Base-by-base conservation (phyloP, 176 grass and related monocot species). In the Cymbopogon citratus region DNA sequence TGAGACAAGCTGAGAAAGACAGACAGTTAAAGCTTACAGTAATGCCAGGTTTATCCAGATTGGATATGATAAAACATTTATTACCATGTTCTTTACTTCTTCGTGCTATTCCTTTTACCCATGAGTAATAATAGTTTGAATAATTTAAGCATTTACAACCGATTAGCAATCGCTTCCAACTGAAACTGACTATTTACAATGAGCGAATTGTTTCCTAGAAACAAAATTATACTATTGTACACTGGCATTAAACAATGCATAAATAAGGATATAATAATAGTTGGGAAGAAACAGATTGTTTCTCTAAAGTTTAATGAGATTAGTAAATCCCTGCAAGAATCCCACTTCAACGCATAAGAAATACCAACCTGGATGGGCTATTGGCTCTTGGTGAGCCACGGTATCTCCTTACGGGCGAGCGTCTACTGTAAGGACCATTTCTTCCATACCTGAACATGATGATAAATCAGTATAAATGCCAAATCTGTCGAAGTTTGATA, bases 351-450 rank as follows among this genome's bases (percentile, higher is more conserved):
- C 35, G 21, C 27, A 75, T 81, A 76, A 71, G 46, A 84, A 74
- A 76, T 29, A 89, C 67, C 36, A 81, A 94, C 92, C 92, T 91
- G 62, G 57, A 73, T 64, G 92, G 87, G 69, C 89, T 94, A 81
- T 34, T 73, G 9, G 73, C 78, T 80, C 89, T 89, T 77, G 87
- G 70, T 10, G 85, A 87, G 40, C 70, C 81, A 77, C 9, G 64
- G 31, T 91, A 94, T 66, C 81, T 87, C 52, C 78, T 89, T 85
- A 73, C 63, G 28, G 89, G 89, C 0, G 85, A 90, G 13, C 78
- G 89, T 59, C 80, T 71, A 51, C 59, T 27, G 34, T 91, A 91
- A 61, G 70, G 83, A 80, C 81, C 78, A 63, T 76, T 81, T 73
- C 92, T 79, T 80, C 70, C 75, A 83, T 91, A 86, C 62, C 85